Evolutionary conservation across 495 filamentous ascomycete species (phyloP).

Genomic region (Staphylotrichum longicolle): DNA sequence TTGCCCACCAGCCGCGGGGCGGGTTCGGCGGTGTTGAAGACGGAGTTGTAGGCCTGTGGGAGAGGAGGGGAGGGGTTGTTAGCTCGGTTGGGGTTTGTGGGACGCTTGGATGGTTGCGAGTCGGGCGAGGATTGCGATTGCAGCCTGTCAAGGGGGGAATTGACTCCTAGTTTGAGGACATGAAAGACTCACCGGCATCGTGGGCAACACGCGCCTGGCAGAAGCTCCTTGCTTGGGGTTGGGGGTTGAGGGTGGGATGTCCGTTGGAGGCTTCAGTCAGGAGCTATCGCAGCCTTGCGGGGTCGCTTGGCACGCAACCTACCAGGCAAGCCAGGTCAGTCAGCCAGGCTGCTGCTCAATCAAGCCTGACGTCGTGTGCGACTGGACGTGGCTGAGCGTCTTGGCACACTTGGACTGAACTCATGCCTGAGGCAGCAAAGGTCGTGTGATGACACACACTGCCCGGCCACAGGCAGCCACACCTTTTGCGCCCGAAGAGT

Average conservation of each 20-base stretch:
- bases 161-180: neutral
- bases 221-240: conserved; percentile 10
- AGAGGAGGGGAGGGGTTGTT: neutral
- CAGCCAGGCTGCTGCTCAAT: conserved; percentile 5
- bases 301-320: conserved; percentile 23
- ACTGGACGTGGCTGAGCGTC: conserved; percentile 19
- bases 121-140: neutral
- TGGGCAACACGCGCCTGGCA: conserved; percentile 19
- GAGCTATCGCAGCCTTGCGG: conserved; percentile 34
- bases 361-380: conserved; percentile 23
- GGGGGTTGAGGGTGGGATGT: conserved; percentile 15
- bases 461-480: conserved; percentile 28
- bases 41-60: conserved; percentile 83
- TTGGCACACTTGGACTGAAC: conserved; percentile 4
- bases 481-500: neutral
- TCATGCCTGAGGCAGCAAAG: conserved; percentile 23
- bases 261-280: neutral
- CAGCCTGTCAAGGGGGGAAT: neutral
- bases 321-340: too few relatives aligned
- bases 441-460: conserved; percentile 10
- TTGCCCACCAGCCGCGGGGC: conserved; percentile 63
- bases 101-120: conserved; percentile 2
- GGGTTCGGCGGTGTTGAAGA: conserved; percentile 73
- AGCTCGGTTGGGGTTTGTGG: neutral
- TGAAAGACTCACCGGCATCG: conserved; percentile 29